These are phyloP conservation scores for Zizania palustris DNA, from an alignment of 202 grass and related monocot species.

Conservation along the genomic window DNA sequence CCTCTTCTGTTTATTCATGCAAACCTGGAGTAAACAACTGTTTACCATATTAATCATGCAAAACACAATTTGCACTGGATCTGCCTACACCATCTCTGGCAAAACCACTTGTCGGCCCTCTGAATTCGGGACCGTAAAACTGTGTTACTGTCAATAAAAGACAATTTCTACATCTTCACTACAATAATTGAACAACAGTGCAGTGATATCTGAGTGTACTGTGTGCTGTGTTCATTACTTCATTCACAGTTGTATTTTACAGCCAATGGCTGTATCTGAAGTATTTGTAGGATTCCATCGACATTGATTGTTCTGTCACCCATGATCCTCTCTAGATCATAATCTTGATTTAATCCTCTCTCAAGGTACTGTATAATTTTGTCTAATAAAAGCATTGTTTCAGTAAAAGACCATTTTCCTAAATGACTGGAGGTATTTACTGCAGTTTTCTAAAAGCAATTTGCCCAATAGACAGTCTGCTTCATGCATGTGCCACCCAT, in stretches of 20 bases:
- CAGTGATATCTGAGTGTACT: not conserved
- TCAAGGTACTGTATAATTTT: not conserved
- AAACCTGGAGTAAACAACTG: not conserved
- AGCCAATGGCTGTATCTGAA: not conserved
- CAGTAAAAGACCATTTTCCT: not conserved
- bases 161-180: slow-evolving; percentile 14
- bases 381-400: not conserved
- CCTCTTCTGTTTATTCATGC: not conserved
- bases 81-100: slow-evolving; percentile 17
- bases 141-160: slow-evolving; percentile 17
- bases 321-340: not conserved
- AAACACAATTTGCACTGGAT: not conserved
- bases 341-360: not conserved
- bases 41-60: slow-evolving; percentile 5
- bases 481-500: not conserved
- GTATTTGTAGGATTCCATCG: not conserved
- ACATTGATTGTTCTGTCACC: not conserved
- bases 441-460: not conserved
- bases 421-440: not conserved
- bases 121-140: not conserved
- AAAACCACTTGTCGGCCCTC: not conserved
- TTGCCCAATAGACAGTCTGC: not conserved
- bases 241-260: not conserved
- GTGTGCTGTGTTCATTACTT: not conserved
- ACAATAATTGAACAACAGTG: slow-evolving; percentile 27